A percentile compares a stretch with the other conserved stretches of the same genome.
Conservation (phyloP, 2,329 filamentous ascomycete genomes). For the Furcasterigmium sp. region DNA sequence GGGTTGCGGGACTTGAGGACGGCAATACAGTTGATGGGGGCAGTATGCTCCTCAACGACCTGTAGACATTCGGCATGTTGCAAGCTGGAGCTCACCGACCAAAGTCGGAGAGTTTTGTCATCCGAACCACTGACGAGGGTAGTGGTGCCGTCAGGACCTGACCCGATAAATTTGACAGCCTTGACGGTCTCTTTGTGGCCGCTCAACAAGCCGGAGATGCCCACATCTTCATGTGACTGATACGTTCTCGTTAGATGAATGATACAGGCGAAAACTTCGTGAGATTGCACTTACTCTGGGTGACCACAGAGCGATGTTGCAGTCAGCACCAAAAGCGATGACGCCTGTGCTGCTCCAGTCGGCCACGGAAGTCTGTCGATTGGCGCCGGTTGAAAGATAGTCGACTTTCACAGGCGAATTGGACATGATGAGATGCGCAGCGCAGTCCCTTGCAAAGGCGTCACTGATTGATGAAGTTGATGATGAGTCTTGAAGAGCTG, state of each 20-base stretch:
- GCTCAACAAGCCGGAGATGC: constrained; percentile 62
- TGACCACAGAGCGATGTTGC: constrained; percentile 84
- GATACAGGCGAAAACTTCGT: no score
- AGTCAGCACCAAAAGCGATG: constrained; percentile 84
- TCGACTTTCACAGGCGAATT: constrained; percentile 29
- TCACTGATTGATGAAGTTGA: constrained; percentile 23
- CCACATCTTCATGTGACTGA: constrained; percentile 28
- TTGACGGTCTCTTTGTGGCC: constrained; percentile 80
- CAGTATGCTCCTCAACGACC: constrained; percentile 62
- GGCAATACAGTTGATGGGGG: constrained; percentile 67
- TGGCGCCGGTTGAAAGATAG: constrained; percentile 75
- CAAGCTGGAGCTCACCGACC: constrained; percentile 40
- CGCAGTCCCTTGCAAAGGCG: no score
- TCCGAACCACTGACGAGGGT: constrained; percentile 75
- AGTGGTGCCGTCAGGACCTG: constrained; percentile 37
- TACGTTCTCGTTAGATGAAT: no score
- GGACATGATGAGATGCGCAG: constrained; percentile 24
- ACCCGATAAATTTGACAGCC: constrained; percentile 67
- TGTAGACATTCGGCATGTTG: constrained; percentile 37
- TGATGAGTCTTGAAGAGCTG: no score
- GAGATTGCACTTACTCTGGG: constrained; percentile 33
- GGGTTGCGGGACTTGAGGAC: constrained; percentile 26
- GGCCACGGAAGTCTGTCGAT: constrained; percentile 81
- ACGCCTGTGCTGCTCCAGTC: constrained; percentile 76
- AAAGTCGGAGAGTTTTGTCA: constrained; percentile 72